Conservation (phyloP, 2,329 filamentous ascomycete species). For the Hymenoscyphus albidus region DNA sequence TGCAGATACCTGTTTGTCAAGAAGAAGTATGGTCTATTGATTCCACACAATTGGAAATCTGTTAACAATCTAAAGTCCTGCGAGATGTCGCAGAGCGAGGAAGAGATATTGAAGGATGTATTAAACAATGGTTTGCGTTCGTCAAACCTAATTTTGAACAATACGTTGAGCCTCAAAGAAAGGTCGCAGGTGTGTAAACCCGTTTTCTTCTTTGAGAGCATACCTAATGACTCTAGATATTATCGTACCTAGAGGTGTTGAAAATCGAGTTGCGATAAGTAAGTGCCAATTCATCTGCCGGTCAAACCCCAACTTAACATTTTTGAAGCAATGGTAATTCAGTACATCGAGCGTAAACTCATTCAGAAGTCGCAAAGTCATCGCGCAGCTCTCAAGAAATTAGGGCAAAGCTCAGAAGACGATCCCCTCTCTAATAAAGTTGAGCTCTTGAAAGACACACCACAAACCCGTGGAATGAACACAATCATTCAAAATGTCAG, state of each 20-base stretch:
- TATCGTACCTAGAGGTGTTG: slow-evolving; percentile 89
- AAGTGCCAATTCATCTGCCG: slow-evolving; percentile 31
- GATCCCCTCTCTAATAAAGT: slow-evolving; percentile 73
- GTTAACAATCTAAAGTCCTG: slow-evolving; percentile 44
- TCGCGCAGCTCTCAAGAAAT: slow-evolving; percentile 69
- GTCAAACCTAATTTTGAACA: slow-evolving; percentile 97
- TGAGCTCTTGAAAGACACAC: slow-evolving; percentile 68
- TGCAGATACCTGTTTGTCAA: slow-evolving; percentile 84
- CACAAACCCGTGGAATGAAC: slow-evolving; percentile 82
- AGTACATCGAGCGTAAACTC: slow-evolving; percentile 85
- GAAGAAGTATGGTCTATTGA: slow-evolving; percentile 62
- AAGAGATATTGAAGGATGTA: slow-evolving; percentile 87
- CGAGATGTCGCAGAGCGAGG: slow-evolving; percentile 88
- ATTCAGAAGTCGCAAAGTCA: slow-evolving; percentile 82
- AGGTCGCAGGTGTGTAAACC: slow-evolving; percentile 63
- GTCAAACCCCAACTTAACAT: neutral
- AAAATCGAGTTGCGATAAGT: slow-evolving; percentile 90
- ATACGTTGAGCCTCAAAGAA: slow-evolving; percentile 88
- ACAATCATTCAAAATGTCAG: slow-evolving; percentile 81
- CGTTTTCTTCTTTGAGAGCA: neutral
- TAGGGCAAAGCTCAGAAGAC: slow-evolving; percentile 69
- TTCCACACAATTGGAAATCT: neutral
- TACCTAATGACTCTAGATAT: slow-evolving; percentile 56
- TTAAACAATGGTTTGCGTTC: slow-evolving; percentile 96
- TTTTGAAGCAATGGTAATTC: slow-evolving; percentile 77